Evolutionary conservation across 805 yeast genomes (phyloP).

Genomic region (Sungouiozyma intestinalis): DNA sequence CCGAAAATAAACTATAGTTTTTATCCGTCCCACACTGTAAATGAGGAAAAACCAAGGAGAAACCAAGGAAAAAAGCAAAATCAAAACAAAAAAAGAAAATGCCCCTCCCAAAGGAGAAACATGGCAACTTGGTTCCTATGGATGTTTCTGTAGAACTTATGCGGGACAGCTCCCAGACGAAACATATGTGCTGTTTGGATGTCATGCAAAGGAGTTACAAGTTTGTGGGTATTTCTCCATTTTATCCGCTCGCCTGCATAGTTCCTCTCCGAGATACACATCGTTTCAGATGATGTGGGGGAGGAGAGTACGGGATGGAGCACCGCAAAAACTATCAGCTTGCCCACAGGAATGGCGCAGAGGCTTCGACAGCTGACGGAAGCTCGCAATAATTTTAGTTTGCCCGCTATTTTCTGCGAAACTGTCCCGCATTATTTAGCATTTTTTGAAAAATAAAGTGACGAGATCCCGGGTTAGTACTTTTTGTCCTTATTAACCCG

Average conservation of each 20-base stretch:
- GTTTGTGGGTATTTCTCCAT: background rate
- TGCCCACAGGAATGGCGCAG: too few species aligned
- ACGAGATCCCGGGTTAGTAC: background rate
- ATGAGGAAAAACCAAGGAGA: too few species aligned
- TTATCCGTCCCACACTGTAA: too few species aligned
- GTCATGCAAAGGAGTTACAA: background rate
- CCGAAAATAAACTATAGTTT: background rate
- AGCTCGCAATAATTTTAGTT: background rate
- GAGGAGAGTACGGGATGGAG: too few species aligned
- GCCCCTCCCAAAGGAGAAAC: background rate
- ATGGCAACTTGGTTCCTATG: background rate
- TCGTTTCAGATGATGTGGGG: too few species aligned
- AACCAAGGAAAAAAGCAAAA: background rate
- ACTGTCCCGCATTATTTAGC: background rate
- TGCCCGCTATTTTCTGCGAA: background rate
- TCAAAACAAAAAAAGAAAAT: background rate
- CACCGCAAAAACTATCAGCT: too few species aligned
- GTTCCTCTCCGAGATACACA: too few species aligned
- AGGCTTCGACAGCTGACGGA: too few species aligned
- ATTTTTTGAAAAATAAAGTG: background rate
- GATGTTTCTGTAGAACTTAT: background rate
- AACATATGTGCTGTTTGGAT: background rate
- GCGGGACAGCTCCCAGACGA: background rate
- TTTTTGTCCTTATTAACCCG: background rate
- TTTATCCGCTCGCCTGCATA: background rate